Conservation (phyloP, 2,329 filamentous ascomycete species). For the Pezicula radicicola region DNA sequence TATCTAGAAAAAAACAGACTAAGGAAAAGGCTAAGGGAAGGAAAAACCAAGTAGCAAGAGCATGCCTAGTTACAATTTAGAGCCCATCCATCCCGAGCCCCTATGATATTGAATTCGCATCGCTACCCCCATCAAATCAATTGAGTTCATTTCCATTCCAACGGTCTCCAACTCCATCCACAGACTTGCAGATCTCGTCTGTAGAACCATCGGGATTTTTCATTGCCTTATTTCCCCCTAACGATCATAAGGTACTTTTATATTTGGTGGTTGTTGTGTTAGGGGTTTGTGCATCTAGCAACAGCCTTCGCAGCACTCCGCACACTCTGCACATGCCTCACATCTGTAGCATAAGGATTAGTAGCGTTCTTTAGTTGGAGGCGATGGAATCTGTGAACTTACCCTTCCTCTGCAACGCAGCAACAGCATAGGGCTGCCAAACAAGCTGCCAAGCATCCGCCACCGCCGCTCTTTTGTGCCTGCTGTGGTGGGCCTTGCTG, state of each 20-base stretch:
- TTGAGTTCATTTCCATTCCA: too few species aligned
- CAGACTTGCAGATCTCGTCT: too few species aligned
- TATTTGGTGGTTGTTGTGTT: not conserved
- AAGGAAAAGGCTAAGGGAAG: not conserved
- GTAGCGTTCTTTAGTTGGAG: not conserved
- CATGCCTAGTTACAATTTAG: not conserved
- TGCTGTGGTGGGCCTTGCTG: constrained; percentile 32
- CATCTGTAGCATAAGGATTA: constrained; percentile 22
- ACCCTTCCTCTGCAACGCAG: constrained; percentile 45
- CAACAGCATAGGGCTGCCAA: constrained; percentile 48
- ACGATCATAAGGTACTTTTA: not conserved
- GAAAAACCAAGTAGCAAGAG: constrained; percentile 1
- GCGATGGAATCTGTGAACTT: not conserved
- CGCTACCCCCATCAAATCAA: too few species aligned
- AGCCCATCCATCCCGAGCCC: not conserved
- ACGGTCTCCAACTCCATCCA: too few species aligned
- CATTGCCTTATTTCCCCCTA: not conserved
- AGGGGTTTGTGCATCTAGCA: constrained; percentile 14
- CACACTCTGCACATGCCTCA: constrained; percentile 46
- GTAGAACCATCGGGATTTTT: not conserved
- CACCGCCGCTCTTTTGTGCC: too few species aligned
- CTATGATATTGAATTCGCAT: too few species aligned
- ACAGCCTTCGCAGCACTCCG: constrained; percentile 25
- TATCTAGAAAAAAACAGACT: too few species aligned
- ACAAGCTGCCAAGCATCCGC: constrained; percentile 42